Conservation (phyloP, 768 basidiomycete species). For the Tricholoma terreum region DNA sequence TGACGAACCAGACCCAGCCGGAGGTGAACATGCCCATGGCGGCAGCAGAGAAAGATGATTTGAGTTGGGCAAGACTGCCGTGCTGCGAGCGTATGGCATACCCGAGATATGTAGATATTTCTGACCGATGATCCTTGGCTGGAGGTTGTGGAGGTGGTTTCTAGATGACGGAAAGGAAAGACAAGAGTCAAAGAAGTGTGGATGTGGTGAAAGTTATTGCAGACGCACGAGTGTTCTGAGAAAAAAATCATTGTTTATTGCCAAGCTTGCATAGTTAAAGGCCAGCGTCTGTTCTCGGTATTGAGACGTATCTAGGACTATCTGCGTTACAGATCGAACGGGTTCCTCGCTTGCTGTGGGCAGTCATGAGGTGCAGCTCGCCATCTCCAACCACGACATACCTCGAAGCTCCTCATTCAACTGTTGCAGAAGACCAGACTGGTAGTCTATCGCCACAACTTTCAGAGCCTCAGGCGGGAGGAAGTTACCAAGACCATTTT, state of each 20-base stretch:
- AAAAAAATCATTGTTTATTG: conserved; percentile 96
- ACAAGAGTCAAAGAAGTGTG: too few species aligned
- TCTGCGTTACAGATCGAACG: conserved; percentile 61
- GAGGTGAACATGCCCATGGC: conserved; percentile 74
- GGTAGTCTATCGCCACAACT: conserved; percentile 77
- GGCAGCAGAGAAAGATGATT: conserved; percentile 73
- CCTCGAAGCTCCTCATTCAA: conserved; percentile 74
- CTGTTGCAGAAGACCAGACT: conserved; percentile 75
- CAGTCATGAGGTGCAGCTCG: conserved; percentile 1
- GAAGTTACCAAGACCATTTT: conserved; percentile 76
- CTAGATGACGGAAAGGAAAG: conserved; percentile 33
- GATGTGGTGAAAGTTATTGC: conserved; percentile 3
- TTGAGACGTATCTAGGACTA: conserved; percentile 64
- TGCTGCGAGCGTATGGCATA: conserved; percentile 46
- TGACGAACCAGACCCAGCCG: conserved; percentile 89
- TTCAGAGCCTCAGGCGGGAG: conserved; percentile 70
- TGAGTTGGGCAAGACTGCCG: conserved; percentile 63
- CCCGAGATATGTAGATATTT: conserved; percentile 33
- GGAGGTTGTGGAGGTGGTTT: conserved; percentile 37
- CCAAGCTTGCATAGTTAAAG: conserved; percentile 90
- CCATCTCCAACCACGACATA: conserved; percentile 29
- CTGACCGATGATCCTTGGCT: conserved; percentile 32
- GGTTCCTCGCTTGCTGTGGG: conserved; percentile 54
- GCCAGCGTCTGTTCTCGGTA: conserved; percentile 58
- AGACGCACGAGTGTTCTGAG: conserved; percentile 75